Conservation (phyloP, 2,329 filamentous ascomycete species). For the Thermomyces lanuginosus region DNA sequence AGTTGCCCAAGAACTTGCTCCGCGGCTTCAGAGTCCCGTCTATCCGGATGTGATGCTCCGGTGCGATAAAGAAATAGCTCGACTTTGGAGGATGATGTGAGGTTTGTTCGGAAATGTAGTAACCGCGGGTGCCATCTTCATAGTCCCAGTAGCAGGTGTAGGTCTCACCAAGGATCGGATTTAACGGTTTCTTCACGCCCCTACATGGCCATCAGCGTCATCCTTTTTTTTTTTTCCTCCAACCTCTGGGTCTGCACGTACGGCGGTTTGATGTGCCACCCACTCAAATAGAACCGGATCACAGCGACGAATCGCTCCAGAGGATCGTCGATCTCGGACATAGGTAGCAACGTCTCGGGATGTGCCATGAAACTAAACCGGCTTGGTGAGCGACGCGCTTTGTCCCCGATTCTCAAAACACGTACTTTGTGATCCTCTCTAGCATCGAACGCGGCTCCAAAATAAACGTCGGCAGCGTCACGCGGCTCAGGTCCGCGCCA, state of each 20-base stretch:
- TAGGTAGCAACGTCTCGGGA: conserved; percentile 81
- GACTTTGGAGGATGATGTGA: conserved; percentile 97
- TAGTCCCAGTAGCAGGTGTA: conserved; percentile 96
- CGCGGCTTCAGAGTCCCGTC: conserved; percentile 89
- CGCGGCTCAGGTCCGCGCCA: conserved; percentile 83
- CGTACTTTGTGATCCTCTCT: conserved; percentile 93
- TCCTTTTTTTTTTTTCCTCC: too few relatives aligned
- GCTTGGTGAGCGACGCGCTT: conserved; percentile 9
- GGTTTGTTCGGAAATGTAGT: conserved; percentile 95
- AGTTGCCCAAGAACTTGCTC: conserved; percentile 92
- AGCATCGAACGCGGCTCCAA: conserved; percentile 95
- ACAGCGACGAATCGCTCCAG: conserved; percentile 81
- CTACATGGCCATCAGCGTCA: conserved; percentile 36
- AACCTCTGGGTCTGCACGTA: conserved; percentile 34
- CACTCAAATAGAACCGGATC: conserved; percentile 94
- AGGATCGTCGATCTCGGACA: conserved; percentile 76
- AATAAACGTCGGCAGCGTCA: conserved; percentile 93
- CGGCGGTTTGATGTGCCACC: conserved; percentile 98
- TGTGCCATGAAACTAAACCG: conserved; percentile 87
- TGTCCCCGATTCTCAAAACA: conserved; percentile 7
- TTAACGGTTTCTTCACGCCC: conserved; percentile 94
- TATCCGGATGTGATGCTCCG: conserved; percentile 82
- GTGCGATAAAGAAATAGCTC: conserved; percentile 97
- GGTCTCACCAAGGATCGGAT: conserved; percentile 86
- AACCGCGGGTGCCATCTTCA: conserved; percentile 65